Base-by-base conservation (phyloP, 2,329 filamentous ascomycete genomes). In the Verticillium klebahnii region DNA sequence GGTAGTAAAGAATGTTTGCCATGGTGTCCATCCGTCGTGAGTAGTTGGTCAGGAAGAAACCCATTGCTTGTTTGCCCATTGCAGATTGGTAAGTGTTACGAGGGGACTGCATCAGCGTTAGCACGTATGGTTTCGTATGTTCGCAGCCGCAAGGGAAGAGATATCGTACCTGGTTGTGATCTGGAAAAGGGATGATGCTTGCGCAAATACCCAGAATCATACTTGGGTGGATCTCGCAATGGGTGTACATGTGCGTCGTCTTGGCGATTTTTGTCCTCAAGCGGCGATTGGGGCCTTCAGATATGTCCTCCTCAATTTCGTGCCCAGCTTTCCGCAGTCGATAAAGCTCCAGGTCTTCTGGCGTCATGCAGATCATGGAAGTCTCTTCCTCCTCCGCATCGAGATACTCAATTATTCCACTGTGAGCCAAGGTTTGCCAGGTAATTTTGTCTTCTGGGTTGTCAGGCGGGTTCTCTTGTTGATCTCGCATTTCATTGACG, bases 51-150 rank as follows among this genome's bases (percentile, higher is more conserved):
- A 99, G 83, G 80, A 97, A 97, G 70, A 98, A 93, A 73, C 96
- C 95, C 96, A 99, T 99, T 65, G 95, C 95, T 85, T 99, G 95
- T 79, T 99, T 99, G 82, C 96, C 95, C 95, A 99, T 99, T 73
- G 95, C 95, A 70, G 94, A 97, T 79, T 98, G 94, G 77, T 97
- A 99, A 4, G 94, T 98, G 74, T 99, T 99, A 90, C 95, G 90
- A 67, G 95, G 95, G 65, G 94, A 98, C 85, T 96, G 72, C 57
- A 19, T 40, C 23, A 11, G 57, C 56, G 68, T 81, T 72, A 82
- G 73, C 65, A 69, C 58, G 3, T 52, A 8, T 8, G n/a, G 34
- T 9, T 36, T 5, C 54, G 50, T 65, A 34, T 54, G 29, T 14
- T 40, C 37, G 39, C 23, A 55, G 62, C 58, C 31, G 6, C 8